Conservation (phyloP, 495 filamentous ascomycete genomes). For the Neurospora sp. region DNA sequence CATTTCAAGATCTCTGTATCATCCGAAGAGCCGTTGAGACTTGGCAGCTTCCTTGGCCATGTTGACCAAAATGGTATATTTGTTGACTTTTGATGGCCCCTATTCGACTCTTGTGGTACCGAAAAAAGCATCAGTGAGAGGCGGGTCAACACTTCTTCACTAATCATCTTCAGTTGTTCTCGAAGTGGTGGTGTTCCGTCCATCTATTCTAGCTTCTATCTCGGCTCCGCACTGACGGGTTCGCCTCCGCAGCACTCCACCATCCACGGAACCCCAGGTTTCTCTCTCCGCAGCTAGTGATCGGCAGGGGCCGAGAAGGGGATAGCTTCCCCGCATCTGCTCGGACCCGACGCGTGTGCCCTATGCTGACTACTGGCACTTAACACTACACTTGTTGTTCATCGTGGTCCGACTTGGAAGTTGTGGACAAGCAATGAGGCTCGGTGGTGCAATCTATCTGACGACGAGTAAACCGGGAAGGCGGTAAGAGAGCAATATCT, state of each 20-base stretch:
- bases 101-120: neutral
- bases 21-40: neutral
- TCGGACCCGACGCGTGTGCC: neutral
- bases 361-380: neutral
- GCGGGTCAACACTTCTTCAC: neutral
- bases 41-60: neutral
- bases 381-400: neutral
- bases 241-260: neutral
- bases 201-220: neutral
- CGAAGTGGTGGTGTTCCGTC: neutral
- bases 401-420: neutral
- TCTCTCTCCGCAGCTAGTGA: neutral
- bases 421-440: neutral
- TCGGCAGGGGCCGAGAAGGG: neutral
- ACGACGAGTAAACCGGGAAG: constrained; percentile 10
- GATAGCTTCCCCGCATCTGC: neutral
- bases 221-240: neutral
- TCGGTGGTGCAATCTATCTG: neutral
- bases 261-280: neutral
- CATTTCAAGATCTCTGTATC: neutral
- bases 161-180: too few relatives aligned
- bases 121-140: neutral
- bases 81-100: neutral
- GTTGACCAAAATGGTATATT: neutral
- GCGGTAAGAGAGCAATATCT: constrained; percentile 11